Percentiles rank a stretch among this genome's conserved stretches.
phyloP scores from a whole-genome alignment of 345 rosid species.

The Syzygium aqueum region DNA sequence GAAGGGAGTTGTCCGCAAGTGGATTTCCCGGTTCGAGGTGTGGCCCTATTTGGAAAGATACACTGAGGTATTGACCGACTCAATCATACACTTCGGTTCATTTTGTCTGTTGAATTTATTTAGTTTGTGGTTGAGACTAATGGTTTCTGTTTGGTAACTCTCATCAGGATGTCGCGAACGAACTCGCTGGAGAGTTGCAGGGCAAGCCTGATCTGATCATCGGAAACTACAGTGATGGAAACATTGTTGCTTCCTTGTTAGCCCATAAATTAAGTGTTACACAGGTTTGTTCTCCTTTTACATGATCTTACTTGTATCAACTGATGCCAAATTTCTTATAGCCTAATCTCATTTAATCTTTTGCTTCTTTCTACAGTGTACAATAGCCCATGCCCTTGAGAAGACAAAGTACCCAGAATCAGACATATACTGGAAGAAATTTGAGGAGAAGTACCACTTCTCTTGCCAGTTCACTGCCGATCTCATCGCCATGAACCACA shows the following conservation, averaged over 20 bases:
- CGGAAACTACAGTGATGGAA: conserved; percentile 95
- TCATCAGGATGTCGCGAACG: conserved; percentile 65
- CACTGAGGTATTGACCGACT: conserved; percentile 49
- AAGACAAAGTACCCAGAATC: conserved; percentile 95
- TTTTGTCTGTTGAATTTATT: not conserved
- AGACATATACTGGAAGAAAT: conserved; percentile 87
- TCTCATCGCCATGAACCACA: conserved; percentile 89
- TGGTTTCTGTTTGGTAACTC: not conserved
- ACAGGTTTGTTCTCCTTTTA: conserved; percentile 38
- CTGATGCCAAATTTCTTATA: not conserved
- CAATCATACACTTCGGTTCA: not conserved
- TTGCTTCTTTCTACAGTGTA: conserved; percentile 41
- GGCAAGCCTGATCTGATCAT: conserved; percentile 91
- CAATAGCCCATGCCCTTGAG: conserved; percentile 95
- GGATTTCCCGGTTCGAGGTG: conserved; percentile 96
- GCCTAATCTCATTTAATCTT: not conserved
- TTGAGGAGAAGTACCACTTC: conserved; percentile 91
- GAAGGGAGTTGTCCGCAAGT: conserved; percentile 67
- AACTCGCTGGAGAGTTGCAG: conserved; percentile 70
- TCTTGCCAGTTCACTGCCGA: conserved; percentile 96
- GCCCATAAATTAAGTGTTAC: conserved; percentile 90
- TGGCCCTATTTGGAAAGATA: conserved; percentile 93
- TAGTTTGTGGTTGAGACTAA: not conserved
- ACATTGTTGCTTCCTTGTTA: conserved; percentile 83
- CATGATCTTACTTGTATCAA: not conserved